Base-by-base conservation (phyloP, 257 asterid species). In the Voacanga thouarsii region DNA sequence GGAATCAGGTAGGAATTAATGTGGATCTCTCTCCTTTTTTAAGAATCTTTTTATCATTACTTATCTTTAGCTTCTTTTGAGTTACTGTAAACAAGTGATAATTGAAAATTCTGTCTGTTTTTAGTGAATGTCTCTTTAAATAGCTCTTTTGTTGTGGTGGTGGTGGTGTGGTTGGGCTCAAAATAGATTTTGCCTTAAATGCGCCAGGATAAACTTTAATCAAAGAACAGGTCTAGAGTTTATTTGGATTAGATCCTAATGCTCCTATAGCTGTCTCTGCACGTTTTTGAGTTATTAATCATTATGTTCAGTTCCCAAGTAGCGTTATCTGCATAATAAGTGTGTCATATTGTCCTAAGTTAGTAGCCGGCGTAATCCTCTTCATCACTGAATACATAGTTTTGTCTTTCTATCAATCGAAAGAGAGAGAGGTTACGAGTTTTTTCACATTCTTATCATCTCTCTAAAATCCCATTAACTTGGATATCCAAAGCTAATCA, bases 1-100 rank as follows among this genome's bases (percentile, higher is more conserved):
- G 99, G 99, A 96, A 93, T 93, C 98, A 96, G 96, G 99, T 96
- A 78, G n/a, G 24, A 12, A 41, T 75, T 77, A 30, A 69, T 16
- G 63, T 1, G 28, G 5, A 19, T 63, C 14, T 55, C 4, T 66
- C 14, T 55, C 41, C 69, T 21, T 55, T 64, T 64, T n/a, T 65
- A 33, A 28, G 12, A 51, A 51, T 51, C 16, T 28, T 65, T 65
- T 65, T 30, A 24, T n/a, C n/a, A n/a, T n/a, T n/a, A n/a, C n/a
- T n/a, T n/a, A n/a, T n/a, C n/a, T n/a, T 66, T 21, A 66, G 71
- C 49, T 66, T 66, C 12, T 66, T 37, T 21, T 33, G 1, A 30
- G 43, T 37, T 64, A 12, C n/a, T 64, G 30, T 24, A 1, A 21
- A 24, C 16, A 12, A 66, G 45, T 16, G 1, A 33, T 33, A 60